Percentiles rank a stretch among this genome's conserved stretches.
phyloP scores from a whole-genome alignment of 768 basidiomycete species.

The Suillus tomentosus region DNA sequence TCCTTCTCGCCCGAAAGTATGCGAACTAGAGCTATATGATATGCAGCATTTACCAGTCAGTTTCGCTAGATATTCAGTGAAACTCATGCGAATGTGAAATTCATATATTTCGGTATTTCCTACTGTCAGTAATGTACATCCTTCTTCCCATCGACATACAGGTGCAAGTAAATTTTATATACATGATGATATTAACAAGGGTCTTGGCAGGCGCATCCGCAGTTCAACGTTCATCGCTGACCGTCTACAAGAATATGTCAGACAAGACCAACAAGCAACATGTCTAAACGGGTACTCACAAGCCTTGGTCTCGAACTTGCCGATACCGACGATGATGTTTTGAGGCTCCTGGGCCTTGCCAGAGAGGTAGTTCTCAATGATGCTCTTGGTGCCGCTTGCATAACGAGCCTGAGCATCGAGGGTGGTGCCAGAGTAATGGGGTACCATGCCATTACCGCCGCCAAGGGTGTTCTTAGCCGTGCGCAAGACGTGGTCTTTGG shows the following conservation, averaged over 20 bases:
- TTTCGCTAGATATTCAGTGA: not conserved
- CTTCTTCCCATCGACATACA: conserved; percentile 1
- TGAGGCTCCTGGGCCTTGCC: conserved; percentile 69
- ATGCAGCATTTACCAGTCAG: not conserved
- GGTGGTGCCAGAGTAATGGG: conserved; percentile 87
- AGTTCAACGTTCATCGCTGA: conserved; percentile 13
- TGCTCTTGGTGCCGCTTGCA: conserved; percentile 67
- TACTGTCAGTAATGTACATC: conserved; percentile 3
- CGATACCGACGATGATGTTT: conserved; percentile 80
- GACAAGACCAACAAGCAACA: not conserved
- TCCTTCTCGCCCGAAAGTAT: not conserved
- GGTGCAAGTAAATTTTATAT: not conserved
- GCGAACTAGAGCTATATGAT: not conserved
- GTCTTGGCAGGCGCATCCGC: not conserved
- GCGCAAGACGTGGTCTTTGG: conserved; percentile 85
- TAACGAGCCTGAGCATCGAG: conserved; percentile 90
- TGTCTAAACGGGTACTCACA: conserved; percentile 32
- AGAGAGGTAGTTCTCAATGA: conserved; percentile 70
- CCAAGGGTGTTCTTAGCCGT: conserved; percentile 78
- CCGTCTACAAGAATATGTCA: conserved; percentile 12
- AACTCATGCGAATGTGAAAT: not conserved
- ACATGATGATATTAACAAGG: not conserved
- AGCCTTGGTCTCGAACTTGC: conserved; percentile 52
- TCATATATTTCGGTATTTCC: not conserved
- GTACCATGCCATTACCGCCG: conserved; percentile 89